Evolutionary conservation across 83 land plant species (phyloP), one percentile per base, ranked within the genome.

Genomic region (Picea abies): DNA sequence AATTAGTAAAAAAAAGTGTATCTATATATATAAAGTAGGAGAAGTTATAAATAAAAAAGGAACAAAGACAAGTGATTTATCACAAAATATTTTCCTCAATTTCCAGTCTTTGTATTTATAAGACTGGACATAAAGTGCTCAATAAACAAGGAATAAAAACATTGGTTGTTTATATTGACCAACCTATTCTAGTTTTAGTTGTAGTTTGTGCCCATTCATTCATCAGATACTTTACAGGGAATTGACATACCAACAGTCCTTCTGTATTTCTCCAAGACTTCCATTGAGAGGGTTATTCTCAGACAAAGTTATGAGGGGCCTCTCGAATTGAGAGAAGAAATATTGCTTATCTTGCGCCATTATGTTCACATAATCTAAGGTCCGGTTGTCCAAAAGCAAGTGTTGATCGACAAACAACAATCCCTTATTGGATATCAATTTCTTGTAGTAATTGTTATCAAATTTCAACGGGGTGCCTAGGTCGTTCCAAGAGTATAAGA

Each of bases 201-300:
- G 58, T 3, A 52, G 58, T 52, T 52, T 52, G 58, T 52, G 58
- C 14, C 49, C 49, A 52, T 11, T 11, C 58, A 52, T 52, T 52
- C 14, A 52, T 52, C 49, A 44, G 0, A 44, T 12, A 52, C 58
- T 52, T 52, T 52, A 35, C 3, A 52, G 58, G 2, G 15, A 52
- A 3, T 93, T 93, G 17, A 91, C 87, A 44, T 12, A 87, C 3
- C 89, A 82, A 67, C 90, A 94, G 62, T 90, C 84, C 1, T 35
- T 35, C 67, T 84, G 84, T 8, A 94, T 86, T 83, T 94, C 92
- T 64, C 96, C 93, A 17, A 84, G 75, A 11, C 79, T 80, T n/a
- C 91, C 94, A 4, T 88, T 89, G 47, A 94, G 89, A 1, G 92
- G 94, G 60, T 92, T 90, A 66, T 87, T 85, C 90, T 92, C 93